These are phyloP conservation scores for Alternaria sp. DNA, from an alignment of 2,329 filamentous ascomycete genomes.

Conservation along the genomic window DNA sequence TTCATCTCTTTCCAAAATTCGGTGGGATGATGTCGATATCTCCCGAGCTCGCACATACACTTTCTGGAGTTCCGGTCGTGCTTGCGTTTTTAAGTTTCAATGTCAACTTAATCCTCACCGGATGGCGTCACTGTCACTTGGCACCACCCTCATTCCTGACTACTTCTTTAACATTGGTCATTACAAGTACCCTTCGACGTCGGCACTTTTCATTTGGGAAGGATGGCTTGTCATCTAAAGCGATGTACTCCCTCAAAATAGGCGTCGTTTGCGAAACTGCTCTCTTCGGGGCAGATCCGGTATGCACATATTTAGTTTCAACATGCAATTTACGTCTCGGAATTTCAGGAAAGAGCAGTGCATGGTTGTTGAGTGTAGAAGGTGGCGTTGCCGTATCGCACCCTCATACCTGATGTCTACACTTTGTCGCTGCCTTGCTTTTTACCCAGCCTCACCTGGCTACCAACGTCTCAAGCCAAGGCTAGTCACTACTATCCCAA, in stretches of 20 bases:
- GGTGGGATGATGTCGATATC: neutral
- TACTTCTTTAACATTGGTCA: neutral
- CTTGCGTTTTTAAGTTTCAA: neutral
- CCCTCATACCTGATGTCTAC: neutral
- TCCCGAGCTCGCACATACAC: neutral
- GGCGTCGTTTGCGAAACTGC: neutral
- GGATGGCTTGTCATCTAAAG: neutral
- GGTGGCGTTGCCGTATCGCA: neutral
- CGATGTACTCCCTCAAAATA: neutral
- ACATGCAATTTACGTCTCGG: neutral
- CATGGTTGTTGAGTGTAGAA: neutral
- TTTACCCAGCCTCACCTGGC: neutral
- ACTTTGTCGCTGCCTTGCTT: neutral
- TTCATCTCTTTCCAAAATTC: neutral
- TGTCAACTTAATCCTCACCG: neutral
- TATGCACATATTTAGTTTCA: neutral
- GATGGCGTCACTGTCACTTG: neutral
- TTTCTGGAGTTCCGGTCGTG: neutral
- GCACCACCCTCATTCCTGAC: neutral
- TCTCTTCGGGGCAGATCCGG: neutral
- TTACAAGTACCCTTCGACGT: neutral
- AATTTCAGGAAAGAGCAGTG: neutral
- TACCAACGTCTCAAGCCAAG: neutral
- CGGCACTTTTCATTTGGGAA: neutral
- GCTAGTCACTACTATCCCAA: neutral